Percentiles rank a stretch among this genome's conserved stretches.
Conservation (phyloP, 2,329 filamentous ascomycete species). For the Dactylellina haptotyla region DNA sequence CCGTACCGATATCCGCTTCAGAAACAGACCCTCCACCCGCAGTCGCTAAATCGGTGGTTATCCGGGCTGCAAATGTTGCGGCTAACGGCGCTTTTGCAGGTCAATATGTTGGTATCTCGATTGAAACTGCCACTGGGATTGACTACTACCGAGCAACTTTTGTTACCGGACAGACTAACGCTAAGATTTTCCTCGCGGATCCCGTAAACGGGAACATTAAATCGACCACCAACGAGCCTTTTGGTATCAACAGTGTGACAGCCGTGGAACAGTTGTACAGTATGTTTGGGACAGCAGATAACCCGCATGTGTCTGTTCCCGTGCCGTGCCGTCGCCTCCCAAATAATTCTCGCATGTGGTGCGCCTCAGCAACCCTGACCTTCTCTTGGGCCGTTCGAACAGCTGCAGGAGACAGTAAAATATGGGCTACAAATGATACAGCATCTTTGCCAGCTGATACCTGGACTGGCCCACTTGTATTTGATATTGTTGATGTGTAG, state of each 20-base stretch:
- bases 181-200: neutral
- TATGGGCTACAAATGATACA: neutral
- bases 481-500: slow-evolving; percentile 2
- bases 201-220: slow-evolving; percentile 3
- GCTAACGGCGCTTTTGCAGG: neutral
- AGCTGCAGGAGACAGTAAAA: neutral
- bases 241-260: neutral
- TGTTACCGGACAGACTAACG: neutral
- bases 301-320: neutral
- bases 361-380: neutral
- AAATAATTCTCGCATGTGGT: neutral
- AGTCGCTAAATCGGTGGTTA: neutral
- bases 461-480: neutral
- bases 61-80: neutral
- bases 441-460: neutral
- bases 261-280: neutral
- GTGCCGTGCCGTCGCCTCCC: slow-evolving; percentile 8
- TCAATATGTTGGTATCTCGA: neutral
- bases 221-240: slow-evolving; percentile 1
- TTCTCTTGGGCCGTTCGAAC: neutral
- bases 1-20: neutral
- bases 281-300: neutral
- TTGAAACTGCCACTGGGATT: neutral
- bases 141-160: neutral
- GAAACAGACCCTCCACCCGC: neutral